Conservation (phyloP, 2,329 filamentous ascomycete genomes). For the Sporothrix schenckii region DNA sequence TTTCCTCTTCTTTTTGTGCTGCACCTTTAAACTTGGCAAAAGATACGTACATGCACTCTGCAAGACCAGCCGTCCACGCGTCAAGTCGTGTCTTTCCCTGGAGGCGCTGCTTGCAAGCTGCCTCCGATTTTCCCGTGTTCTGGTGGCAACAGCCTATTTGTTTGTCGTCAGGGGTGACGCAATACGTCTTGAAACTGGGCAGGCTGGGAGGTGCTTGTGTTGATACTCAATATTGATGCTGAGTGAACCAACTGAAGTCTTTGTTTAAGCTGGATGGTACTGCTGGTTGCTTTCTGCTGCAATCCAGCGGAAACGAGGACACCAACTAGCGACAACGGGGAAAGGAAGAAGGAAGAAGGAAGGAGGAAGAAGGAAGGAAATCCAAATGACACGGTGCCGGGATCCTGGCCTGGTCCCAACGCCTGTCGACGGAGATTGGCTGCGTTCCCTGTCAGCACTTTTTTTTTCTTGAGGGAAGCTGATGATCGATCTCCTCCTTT, state of each 20-base stretch:
- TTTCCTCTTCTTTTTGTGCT: background rate
- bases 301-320: slow-evolving; percentile 8
- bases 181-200: slow-evolving; percentile 21
- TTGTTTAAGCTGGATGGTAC: background rate
- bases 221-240: background rate
- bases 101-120: background rate
- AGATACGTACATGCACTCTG: background rate
- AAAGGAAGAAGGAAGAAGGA: too few relatives aligned
- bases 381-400: background rate
- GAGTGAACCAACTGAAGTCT: background rate
- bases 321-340: background rate
- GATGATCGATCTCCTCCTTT: background rate
- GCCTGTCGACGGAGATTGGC: slow-evolving; percentile 1
- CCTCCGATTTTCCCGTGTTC: slow-evolving; percentile 11
- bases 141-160: slow-evolving; percentile 27
- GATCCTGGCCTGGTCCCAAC: slow-evolving; percentile 1
- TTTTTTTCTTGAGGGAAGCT: slow-evolving; percentile 16
- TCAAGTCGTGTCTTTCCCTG: background rate
- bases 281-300: background rate
- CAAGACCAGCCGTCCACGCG: slow-evolving; percentile 5
- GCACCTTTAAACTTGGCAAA: background rate
- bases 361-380: background rate
- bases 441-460: slow-evolving; percentile 20
- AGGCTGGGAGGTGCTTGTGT: background rate
- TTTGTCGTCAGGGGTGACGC: slow-evolving; percentile 28